These are phyloP conservation scores for Suillus bovinus DNA, from an alignment of 768 basidiomycete genomes.

Conservation along the genomic window DNA sequence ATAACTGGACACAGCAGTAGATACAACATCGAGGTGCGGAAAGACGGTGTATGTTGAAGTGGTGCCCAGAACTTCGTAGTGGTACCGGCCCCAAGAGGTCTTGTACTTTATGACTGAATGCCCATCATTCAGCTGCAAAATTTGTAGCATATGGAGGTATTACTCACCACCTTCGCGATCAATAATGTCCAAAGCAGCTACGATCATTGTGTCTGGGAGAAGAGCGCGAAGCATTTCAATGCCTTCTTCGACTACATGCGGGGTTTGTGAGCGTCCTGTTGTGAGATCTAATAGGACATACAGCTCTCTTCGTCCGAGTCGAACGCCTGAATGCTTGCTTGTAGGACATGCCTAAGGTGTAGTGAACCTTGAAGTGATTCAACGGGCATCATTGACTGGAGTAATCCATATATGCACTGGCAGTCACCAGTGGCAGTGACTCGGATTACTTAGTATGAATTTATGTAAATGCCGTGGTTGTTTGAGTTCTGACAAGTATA, in stretches of 20 bases:
- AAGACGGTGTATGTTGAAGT: conserved; percentile 61
- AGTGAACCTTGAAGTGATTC: conserved; percentile 13
- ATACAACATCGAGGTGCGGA: conserved; percentile 42
- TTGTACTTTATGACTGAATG: conserved; percentile 59
- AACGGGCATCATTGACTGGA: background rate
- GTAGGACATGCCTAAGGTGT: conserved; percentile 26
- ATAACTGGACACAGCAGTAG: conserved; percentile 47
- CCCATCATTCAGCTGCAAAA: conserved; percentile 6
- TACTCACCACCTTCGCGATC: conserved; percentile 65
- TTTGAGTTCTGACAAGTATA: too few relatives aligned
- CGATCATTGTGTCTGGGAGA: conserved; percentile 60
- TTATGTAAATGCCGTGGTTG: background rate
- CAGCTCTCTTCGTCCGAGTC: conserved; percentile 28
- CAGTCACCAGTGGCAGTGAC: too few relatives aligned
- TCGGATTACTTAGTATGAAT: too few relatives aligned
- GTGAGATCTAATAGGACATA: conserved; percentile 19
- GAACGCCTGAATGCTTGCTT: conserved; percentile 36
- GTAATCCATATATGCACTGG: too few relatives aligned
- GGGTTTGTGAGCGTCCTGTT: background rate
- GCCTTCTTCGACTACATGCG: conserved; percentile 46
- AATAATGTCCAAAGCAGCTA: conserved; percentile 77
- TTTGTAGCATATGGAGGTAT: background rate
- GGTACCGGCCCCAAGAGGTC: conserved; percentile 54
- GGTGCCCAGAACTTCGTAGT: conserved; percentile 71
- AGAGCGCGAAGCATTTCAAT: conserved; percentile 56